Conservation (phyloP, 441 rosid species). For the Geranium incanum region DNA sequence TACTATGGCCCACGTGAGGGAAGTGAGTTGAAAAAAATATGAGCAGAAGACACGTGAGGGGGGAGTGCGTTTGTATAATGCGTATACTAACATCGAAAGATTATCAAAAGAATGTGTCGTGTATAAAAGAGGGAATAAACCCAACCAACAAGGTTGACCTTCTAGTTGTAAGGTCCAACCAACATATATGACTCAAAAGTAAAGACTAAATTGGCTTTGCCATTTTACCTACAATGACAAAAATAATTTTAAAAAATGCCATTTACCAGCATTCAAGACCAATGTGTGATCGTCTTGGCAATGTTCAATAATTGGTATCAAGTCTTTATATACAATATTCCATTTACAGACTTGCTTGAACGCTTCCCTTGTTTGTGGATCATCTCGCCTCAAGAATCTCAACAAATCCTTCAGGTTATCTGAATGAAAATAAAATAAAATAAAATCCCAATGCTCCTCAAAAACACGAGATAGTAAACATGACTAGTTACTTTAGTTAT, state of each 20-base stretch:
- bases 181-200: neutral
- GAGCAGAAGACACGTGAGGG: too few relatives aligned
- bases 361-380: conserved; percentile 72
- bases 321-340: conserved; percentile 72
- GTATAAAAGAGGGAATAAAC: too few relatives aligned
- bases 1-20: too few relatives aligned
- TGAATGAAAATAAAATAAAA: conserved; percentile 18
- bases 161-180: too few relatives aligned
- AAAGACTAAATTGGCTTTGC: neutral
- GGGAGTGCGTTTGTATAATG: too few relatives aligned
- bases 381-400: conserved; percentile 81
- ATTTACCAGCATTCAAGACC: conserved; percentile 71
- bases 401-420: conserved; percentile 80
- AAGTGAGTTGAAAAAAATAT: too few relatives aligned
- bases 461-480: neutral
- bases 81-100: too few relatives aligned
- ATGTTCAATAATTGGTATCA: conserved; percentile 79
- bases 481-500: neutral
- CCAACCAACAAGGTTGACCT: too few relatives aligned
- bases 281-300: conserved; percentile 56
- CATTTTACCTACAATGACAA: neutral
- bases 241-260: neutral
- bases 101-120: too few relatives aligned
- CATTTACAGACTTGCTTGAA: conserved; percentile 93
- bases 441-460: neutral